phyloP scores from a whole-genome alignment of 75 land plant genomes.

The Picea sitchensis region DNA sequence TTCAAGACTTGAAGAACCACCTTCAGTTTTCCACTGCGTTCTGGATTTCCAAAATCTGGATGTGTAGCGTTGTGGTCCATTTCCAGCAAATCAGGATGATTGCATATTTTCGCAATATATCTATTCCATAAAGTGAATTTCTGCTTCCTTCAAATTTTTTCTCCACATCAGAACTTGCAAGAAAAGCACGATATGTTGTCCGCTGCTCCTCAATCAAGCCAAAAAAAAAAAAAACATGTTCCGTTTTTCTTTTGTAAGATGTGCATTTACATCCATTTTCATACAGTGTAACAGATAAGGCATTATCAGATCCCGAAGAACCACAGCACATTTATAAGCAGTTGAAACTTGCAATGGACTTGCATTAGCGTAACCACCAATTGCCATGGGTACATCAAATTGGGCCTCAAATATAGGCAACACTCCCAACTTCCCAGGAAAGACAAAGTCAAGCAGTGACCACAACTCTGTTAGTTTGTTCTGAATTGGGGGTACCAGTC shows the following conservation, averaged over 20 bases:
- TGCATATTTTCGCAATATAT: conserved; percentile 92
- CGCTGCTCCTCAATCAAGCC: conserved; percentile 82
- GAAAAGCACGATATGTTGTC: conserved; percentile 79
- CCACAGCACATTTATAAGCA: conserved; percentile 96
- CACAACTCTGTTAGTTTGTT: conserved; percentile 91
- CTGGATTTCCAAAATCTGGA: conserved; percentile 91
- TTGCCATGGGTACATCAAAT: conserved; percentile 84
- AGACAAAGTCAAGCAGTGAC: conserved; percentile 97
- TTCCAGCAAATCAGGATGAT: conserved; percentile 97
- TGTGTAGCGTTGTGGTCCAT: conserved; percentile 66
- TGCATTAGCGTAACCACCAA: conserved; percentile 99
- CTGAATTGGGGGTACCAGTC: conserved; percentile 99
- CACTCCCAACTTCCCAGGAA: conserved; percentile 97
- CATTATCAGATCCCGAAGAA: conserved; percentile 92
- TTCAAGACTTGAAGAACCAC: conserved; percentile 80
- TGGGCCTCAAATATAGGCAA: conserved; percentile 98
- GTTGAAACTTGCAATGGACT: conserved; percentile 97
- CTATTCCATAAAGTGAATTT: conserved; percentile 96
- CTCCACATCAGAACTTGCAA: conserved; percentile 97
- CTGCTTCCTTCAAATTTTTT: conserved; percentile 85
- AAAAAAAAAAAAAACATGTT: conserved; percentile 95
- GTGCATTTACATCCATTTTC: conserved; percentile 95
- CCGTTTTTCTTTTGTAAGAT: conserved; percentile 96
- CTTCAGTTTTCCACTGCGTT: conserved; percentile 94
- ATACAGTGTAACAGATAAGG: conserved; percentile 91